phyloP scores from a whole-genome alignment of 352 stramenopile genomes.

The Pythium aphanidermatum region DNA sequence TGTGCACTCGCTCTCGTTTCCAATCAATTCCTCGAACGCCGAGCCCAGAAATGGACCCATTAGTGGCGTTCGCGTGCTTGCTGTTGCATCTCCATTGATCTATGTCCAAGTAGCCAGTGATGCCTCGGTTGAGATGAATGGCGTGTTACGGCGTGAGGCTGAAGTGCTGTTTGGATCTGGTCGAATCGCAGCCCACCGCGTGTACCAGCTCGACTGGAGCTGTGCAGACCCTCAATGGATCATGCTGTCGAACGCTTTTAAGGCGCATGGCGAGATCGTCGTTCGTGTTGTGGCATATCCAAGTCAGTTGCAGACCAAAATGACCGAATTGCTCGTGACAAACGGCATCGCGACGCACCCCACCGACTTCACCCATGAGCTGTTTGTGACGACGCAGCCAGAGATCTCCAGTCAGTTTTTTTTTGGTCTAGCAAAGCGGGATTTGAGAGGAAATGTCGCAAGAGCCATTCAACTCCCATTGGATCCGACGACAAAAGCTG shows the following conservation, averaged over 20 bases:
- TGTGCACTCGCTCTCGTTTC: background rate
- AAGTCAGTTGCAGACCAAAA: slow-evolving; percentile 25
- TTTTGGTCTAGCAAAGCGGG: slow-evolving; percentile 29
- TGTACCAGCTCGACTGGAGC: slow-evolving; percentile 43
- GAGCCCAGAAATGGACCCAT: too few relatives aligned
- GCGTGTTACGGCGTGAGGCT: slow-evolving; percentile 7
- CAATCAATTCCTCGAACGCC: background rate
- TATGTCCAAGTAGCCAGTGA: slow-evolving; percentile 10
- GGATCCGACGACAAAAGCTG: slow-evolving; percentile 8
- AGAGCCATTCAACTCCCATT: background rate
- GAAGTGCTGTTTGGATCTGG: slow-evolving; percentile 15
- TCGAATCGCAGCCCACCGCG: slow-evolving; percentile 39
- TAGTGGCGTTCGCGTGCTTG: background rate
- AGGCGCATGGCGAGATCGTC: slow-evolving; percentile 3
- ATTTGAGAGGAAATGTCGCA: background rate
- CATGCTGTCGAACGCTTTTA: background rate
- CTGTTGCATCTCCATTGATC: slow-evolving; percentile 23
- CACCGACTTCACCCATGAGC: slow-evolving; percentile 37
- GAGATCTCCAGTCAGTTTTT: slow-evolving; percentile 22
- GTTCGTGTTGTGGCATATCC: slow-evolving; percentile 35
- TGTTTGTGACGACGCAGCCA: slow-evolving; percentile 32
- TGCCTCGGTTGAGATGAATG: background rate
- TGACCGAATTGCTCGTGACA: slow-evolving; percentile 25
- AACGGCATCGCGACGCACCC: slow-evolving; percentile 32
- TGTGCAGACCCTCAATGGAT: slow-evolving; percentile 44